A percentile compares a stretch with the other conserved stretches of the same genome.
phyloP scores from a whole-genome alignment of 2,329 filamentous ascomycete genomes.

The Aspergillus alliaceus region DNA sequence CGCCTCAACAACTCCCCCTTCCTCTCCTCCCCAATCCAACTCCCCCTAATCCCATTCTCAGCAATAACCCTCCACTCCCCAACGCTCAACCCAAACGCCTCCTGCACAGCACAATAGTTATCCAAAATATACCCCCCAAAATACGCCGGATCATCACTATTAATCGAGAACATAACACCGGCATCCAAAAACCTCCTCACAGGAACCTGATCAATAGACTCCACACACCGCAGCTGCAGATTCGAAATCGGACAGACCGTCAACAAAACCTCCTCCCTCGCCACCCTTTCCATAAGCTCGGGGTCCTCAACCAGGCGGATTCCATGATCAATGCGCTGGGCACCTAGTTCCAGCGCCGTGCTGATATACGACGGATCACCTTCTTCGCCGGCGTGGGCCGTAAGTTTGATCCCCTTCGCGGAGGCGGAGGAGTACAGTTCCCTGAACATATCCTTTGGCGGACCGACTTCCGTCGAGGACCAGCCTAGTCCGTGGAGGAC shows the following conservation, averaged over 20 bases:
- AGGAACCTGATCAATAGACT: slow-evolving; percentile 57
- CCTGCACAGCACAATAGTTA: slow-evolving; percentile 74
- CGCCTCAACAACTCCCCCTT: slow-evolving; percentile 57
- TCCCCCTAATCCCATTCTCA: slow-evolving; percentile 62
- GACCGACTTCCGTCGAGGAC: slow-evolving; percentile 61
- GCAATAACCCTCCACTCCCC: slow-evolving; percentile 69
- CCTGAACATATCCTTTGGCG: slow-evolving; percentile 59
- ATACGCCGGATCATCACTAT: slow-evolving; percentile 73
- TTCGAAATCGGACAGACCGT: slow-evolving; percentile 76
- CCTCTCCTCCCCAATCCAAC: slow-evolving; percentile 66
- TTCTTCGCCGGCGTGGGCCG: slow-evolving; percentile 76
- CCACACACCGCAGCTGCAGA: slow-evolving; percentile 60
- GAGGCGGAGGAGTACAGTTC: slow-evolving; percentile 60
- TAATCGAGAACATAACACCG: slow-evolving; percentile 69
- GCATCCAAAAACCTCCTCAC: slow-evolving; percentile 63
- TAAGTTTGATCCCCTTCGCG: slow-evolving; percentile 58
- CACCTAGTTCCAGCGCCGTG: slow-evolving; percentile 63
- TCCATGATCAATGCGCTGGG: slow-evolving; percentile 73
- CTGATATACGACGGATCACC: slow-evolving; percentile 67
- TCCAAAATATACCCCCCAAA: slow-evolving; percentile 75
- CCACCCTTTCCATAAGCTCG: slow-evolving; percentile 59
- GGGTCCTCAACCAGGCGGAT: slow-evolving; percentile 64
- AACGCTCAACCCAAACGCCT: slow-evolving; percentile 63
- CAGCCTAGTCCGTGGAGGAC: slow-evolving; percentile 65
- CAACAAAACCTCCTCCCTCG: slow-evolving; percentile 58